phyloP scores from a whole-genome alignment of 129 eudicot genomes.

The Ambrosia artemisiifolia region DNA sequence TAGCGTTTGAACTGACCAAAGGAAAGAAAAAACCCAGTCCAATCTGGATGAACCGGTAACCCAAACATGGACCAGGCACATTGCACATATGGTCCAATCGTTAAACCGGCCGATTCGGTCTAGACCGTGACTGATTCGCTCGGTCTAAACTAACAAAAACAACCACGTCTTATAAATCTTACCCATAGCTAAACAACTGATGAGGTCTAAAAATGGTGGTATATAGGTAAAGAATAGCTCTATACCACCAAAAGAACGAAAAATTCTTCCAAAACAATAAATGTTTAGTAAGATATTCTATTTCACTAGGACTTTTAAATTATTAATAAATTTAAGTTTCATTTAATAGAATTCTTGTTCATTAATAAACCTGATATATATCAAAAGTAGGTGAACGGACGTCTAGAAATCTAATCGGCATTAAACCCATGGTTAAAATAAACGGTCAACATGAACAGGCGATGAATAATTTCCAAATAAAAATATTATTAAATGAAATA shows the following conservation, averaged over 20 bases:
- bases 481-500: background rate
- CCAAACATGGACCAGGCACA: too few relatives aligned
- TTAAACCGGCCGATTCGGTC: too few relatives aligned
- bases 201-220: too few relatives aligned
- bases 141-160: too few relatives aligned
- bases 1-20: background rate
- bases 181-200: too few relatives aligned
- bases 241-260: too few relatives aligned
- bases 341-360: background rate
- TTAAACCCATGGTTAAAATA: background rate
- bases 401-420: background rate
- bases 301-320: background rate
- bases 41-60: background rate
- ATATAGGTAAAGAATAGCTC: too few relatives aligned
- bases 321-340: background rate
- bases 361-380: background rate
- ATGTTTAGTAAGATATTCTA: too few relatives aligned
- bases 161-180: too few relatives aligned
- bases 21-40: background rate
- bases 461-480: background rate
- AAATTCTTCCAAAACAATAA: too few relatives aligned
- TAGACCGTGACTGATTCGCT: too few relatives aligned
- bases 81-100: too few relatives aligned
- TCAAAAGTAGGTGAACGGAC: background rate
- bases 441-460: slow-evolving; percentile 20